phyloP scores from a whole-genome alignment of 1,284 basidiomycete genomes.

The Ganoderma meredithae region DNA sequence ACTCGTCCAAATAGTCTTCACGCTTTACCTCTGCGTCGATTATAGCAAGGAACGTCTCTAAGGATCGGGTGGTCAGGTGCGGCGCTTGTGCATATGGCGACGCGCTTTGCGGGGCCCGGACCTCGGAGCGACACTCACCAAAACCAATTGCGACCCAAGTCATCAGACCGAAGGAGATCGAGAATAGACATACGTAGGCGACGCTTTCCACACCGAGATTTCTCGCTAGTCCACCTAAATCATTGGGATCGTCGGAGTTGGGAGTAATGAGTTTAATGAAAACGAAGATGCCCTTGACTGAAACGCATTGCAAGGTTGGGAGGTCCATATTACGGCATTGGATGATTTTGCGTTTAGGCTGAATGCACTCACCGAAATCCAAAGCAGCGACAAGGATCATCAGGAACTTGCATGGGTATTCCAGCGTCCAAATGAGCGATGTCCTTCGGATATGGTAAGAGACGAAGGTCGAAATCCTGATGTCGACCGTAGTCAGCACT shows the following conservation, averaged over 20 bases:
- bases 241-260: background rate
- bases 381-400: background rate
- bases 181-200: background rate
- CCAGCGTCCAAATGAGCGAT: background rate
- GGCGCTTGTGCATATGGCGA: background rate
- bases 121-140: background rate
- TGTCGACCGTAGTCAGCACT: background rate
- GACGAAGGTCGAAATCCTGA: background rate
- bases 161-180: background rate
- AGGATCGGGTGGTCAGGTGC: background rate
- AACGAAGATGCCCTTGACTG: background rate
- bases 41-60: background rate
- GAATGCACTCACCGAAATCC: constrained; percentile 1
- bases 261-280: background rate
- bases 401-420: background rate
- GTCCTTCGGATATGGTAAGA: background rate
- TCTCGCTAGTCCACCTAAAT: background rate
- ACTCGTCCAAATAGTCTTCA: background rate
- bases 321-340: background rate
- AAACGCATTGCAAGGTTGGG: background rate
- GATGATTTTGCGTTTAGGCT: too few species aligned
- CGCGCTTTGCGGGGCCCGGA: background rate
- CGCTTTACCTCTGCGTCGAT: background rate
- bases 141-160: background rate
- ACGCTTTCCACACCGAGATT: background rate